These are phyloP conservation scores for Pseudogymnoascus sp. DNA, from an alignment of 2,329 filamentous ascomycete genomes.

Conservation along the genomic window DNA sequence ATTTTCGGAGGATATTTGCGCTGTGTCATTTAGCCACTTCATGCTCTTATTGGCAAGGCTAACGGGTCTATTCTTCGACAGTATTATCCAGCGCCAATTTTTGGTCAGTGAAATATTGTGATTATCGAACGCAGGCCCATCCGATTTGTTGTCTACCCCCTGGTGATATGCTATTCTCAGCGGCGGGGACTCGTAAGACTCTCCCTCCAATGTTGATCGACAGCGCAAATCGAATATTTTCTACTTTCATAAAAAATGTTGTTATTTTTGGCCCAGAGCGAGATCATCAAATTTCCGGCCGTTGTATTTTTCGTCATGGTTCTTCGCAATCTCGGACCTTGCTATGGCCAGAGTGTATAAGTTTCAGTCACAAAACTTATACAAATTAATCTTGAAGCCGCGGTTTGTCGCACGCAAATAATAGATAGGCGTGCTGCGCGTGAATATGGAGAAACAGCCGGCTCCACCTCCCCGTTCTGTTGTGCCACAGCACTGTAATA, in stretches of 20 bases:
- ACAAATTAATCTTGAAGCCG: background rate
- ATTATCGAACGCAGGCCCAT: background rate
- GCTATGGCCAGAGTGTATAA: background rate
- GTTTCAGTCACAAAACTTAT: background rate
- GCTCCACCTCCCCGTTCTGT: background rate
- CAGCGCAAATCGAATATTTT: background rate
- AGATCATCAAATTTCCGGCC: constrained; percentile 1
- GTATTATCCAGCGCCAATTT: background rate
- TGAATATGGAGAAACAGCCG: background rate
- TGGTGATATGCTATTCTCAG: background rate
- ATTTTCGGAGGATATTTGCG: background rate
- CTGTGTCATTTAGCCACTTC: constrained; percentile 4
- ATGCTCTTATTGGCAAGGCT: background rate
- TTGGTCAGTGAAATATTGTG: background rate
- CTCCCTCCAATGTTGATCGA: background rate
- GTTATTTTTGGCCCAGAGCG: background rate
- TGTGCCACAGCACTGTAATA: background rate
- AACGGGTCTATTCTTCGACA: background rate
- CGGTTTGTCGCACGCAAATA: background rate
- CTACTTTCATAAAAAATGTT: background rate
- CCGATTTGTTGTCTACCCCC: background rate
- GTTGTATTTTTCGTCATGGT: background rate
- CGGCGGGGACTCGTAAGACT: constrained; percentile 3
- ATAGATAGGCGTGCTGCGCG: background rate
- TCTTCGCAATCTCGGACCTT: background rate